These are phyloP conservation scores for Coelastrella sp. DNA, from an alignment of 139 green algal genomes.

Conservation along the genomic window DNA sequence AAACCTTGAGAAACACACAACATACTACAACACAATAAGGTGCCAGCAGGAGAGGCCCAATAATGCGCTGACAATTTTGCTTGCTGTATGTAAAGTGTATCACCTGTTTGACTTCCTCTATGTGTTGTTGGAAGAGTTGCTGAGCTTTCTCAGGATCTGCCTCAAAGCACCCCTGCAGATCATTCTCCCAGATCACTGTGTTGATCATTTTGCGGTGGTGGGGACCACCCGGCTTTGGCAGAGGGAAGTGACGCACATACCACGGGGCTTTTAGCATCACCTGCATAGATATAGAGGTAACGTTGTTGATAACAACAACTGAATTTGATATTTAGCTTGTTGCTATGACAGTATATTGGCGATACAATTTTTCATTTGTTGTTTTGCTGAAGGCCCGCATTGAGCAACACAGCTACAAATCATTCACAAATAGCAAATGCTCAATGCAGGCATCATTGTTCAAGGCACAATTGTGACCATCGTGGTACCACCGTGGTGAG, in stretches of 20 bases:
- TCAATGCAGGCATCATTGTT: too few relatives aligned
- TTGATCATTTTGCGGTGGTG: not conserved
- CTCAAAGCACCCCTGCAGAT: conserved; percentile 9
- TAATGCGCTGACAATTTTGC: not conserved
- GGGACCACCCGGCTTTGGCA: not conserved
- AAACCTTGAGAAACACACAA: not conserved
- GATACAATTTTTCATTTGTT: too few relatives aligned
- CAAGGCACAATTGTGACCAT: too few relatives aligned
- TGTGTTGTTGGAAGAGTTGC: not conserved
- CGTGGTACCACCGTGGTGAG: too few relatives aligned
- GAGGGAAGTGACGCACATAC: not conserved
- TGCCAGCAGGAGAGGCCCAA: not conserved
- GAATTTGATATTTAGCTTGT: not conserved
- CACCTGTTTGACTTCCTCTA: conserved; percentile 38
- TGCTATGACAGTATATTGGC: not conserved
- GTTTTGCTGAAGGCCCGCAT: too few relatives aligned
- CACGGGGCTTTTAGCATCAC: not conserved
- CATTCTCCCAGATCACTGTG: conserved; percentile 31
- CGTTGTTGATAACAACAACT: not conserved
- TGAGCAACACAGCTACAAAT: too few relatives aligned
- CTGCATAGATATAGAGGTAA: not conserved
- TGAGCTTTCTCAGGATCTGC: not conserved
- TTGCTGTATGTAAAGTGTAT: not conserved
- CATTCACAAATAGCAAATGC: too few relatives aligned
- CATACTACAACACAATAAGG: not conserved